Percentiles rank a stretch among this genome's conserved stretches.
Conservation (phyloP, 2,329 filamentous ascomycete genomes). For the Gliomastix tumulicola region DNA sequence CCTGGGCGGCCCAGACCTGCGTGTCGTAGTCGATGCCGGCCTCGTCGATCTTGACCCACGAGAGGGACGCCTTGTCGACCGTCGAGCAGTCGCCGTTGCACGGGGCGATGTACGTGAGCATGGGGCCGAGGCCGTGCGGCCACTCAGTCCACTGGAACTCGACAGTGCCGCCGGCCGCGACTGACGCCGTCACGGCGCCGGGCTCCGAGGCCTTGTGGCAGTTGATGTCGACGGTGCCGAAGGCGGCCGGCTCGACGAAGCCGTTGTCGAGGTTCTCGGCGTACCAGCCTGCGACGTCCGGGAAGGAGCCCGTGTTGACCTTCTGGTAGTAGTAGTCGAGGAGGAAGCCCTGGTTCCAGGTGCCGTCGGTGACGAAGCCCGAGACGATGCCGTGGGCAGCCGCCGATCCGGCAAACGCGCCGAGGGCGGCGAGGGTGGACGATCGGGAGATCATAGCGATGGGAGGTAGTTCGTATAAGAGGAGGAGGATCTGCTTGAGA, state of each 20-base stretch:
- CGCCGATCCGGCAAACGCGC: slow-evolving; percentile 10
- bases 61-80: slow-evolving; percentile 23
- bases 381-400: slow-evolving; percentile 13
- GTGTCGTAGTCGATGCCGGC: slow-evolving; percentile 19
- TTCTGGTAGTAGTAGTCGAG: slow-evolving; percentile 4
- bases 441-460: neutral
- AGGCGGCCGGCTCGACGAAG: slow-evolving; percentile 33
- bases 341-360: slow-evolving; percentile 23
- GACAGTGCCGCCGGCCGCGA: slow-evolving; percentile 27
- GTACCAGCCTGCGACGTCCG: slow-evolving; percentile 22
- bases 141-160: slow-evolving; percentile 30
- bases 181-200: slow-evolving; percentile 23
- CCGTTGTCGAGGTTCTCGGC: slow-evolving; percentile 37
- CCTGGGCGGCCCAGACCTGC: slow-evolving; percentile 22
- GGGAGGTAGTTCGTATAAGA: too few relatives aligned
- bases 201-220: slow-evolving; percentile 33
- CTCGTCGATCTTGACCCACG: slow-evolving; percentile 25
- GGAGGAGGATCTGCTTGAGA: too few relatives aligned
- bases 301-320: slow-evolving; percentile 11
- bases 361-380: slow-evolving; percentile 14
- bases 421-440: slow-evolving; percentile 4
- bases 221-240: slow-evolving; percentile 29
- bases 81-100: slow-evolving; percentile 27
- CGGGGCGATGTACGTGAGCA: slow-evolving; percentile 30
- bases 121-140: slow-evolving; percentile 26